Conservation (phyloP, 192 early-diverging fungal species). For the Tieghemiomyces parasiticus region DNA sequence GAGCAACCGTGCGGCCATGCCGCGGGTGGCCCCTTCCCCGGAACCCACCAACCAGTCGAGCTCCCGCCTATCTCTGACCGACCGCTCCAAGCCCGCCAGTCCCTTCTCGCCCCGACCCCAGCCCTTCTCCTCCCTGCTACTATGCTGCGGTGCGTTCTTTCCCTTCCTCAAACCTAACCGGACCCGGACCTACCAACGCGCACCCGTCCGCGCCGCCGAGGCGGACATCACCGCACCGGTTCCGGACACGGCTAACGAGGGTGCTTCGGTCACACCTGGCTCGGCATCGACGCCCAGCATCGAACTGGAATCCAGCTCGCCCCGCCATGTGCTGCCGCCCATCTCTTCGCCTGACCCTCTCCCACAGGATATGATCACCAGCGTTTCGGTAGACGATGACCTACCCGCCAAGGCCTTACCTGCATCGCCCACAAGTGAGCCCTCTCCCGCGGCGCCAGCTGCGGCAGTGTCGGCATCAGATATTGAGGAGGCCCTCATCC, state of each 20-base stretch:
- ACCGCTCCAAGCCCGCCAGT: slow-evolving; percentile 3
- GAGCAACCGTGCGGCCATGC: background rate
- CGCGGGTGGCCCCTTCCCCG: slow-evolving; percentile 3
- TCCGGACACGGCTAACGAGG: too few relatives aligned
- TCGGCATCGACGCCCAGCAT: too few relatives aligned
- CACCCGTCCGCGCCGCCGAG: too few relatives aligned
- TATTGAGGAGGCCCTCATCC: slow-evolving; percentile 6
- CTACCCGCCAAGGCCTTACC: slow-evolving; percentile 23
- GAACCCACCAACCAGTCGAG: background rate
- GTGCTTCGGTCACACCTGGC: too few relatives aligned
- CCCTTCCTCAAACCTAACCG: background rate
- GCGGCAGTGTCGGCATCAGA: too few relatives aligned
- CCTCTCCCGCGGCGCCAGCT: too few relatives aligned
- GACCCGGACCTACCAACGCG: background rate
- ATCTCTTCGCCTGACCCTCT: background rate
- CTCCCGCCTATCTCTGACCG: background rate
- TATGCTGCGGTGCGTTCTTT: slow-evolving; percentile 4
- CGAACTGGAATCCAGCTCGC: background rate
- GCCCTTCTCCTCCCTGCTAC: background rate
- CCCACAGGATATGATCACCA: slow-evolving; percentile 16
- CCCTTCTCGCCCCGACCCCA: slow-evolving; percentile 7
- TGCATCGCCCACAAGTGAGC: too few relatives aligned
- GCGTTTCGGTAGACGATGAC: slow-evolving; percentile 25
- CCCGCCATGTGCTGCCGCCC: slow-evolving; percentile 1
- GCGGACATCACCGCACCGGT: too few relatives aligned